These are phyloP conservation scores for Pythium utonaiense DNA, from an alignment of 352 stramenopile species.

Conservation along the genomic window DNA sequence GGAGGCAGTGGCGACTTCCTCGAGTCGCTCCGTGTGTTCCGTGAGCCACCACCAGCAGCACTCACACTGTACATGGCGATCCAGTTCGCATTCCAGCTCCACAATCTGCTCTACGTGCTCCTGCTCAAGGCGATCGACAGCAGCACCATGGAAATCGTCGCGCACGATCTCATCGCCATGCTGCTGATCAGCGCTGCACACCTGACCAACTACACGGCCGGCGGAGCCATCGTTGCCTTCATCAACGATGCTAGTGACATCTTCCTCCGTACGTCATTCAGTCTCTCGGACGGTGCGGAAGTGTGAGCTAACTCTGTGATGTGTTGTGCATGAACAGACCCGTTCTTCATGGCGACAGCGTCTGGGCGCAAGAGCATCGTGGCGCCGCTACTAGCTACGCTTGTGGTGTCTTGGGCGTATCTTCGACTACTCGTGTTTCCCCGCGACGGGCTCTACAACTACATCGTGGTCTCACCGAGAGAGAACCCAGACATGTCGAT, in stretches of 20 bases:
- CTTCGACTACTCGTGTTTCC: slow-evolving; percentile 27
- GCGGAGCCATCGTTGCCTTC: slow-evolving; percentile 28
- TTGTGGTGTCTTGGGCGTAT: slow-evolving; percentile 29
- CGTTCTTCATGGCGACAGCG: not conserved
- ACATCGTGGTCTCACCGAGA: slow-evolving; percentile 14
- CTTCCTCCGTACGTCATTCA: not conserved
- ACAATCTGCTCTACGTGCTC: slow-evolving; percentile 40
- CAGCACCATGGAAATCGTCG: slow-evolving; percentile 40
- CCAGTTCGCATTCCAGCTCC: slow-evolving; percentile 39
- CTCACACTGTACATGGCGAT: slow-evolving; percentile 40
- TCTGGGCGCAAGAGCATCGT: slow-evolving; percentile 4
- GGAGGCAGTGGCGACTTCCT: slow-evolving; percentile 8
- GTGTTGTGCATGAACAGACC: not conserved
- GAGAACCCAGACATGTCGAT: slow-evolving; percentile 13
- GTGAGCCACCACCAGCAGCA: not conserved
- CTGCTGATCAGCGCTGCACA: slow-evolving; percentile 40
- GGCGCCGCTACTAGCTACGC: slow-evolving; percentile 13
- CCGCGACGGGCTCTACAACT: slow-evolving; percentile 23
- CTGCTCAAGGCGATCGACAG: slow-evolving; percentile 38
- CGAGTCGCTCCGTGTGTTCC: not conserved
- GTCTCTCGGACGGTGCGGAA: too few species aligned
- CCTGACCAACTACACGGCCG: slow-evolving; percentile 33
- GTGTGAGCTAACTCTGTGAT: not conserved
- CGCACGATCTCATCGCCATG: slow-evolving; percentile 39
- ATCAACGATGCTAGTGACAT: not conserved